Conservation (phyloP, 192 early-diverging fungal species). For the Backusella australiensis region DNA sequence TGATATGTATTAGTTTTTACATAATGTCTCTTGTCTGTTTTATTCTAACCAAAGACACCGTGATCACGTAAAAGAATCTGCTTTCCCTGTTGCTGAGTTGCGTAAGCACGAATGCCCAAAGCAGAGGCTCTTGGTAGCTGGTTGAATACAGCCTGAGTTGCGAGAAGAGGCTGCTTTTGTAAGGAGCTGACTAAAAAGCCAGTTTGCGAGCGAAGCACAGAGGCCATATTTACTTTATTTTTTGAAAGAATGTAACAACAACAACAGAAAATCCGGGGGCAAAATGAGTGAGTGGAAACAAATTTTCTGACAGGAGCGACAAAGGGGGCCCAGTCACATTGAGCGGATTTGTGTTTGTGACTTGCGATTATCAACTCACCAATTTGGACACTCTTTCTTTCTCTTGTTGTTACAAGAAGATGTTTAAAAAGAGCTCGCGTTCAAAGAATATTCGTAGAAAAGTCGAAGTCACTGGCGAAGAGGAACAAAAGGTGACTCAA, state of each 20-base stretch:
- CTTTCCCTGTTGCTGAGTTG: slow-evolving; percentile 26
- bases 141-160: slow-evolving; percentile 2
- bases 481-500: neutral
- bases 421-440: slow-evolving; percentile 34
- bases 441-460: slow-evolving; percentile 37
- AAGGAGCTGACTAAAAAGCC: slow-evolving; percentile 7
- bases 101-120: slow-evolving; percentile 27
- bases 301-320: neutral
- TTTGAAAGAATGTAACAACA: neutral
- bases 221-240: neutral
- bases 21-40: neutral
- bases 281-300: neutral
- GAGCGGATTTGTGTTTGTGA: neutral
- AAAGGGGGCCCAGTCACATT: neutral
- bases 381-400: neutral
- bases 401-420: neutral
- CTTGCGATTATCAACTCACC: slow-evolving; percentile 1
- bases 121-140: slow-evolving; percentile 3
- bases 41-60: slow-evolving; percentile 33
- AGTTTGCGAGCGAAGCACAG: slow-evolving; percentile 5
- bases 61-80: slow-evolving; percentile 35
- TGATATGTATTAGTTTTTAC: neutral
- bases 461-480: slow-evolving; percentile 25
- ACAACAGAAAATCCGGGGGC: neutral
- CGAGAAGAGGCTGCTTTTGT: neutral